A percentile compares a stretch with the other conserved stretches of the same genome.
Conservation (phyloP, 2,329 filamentous ascomycete genomes). For the Chrysosporium keratinophilum region DNA sequence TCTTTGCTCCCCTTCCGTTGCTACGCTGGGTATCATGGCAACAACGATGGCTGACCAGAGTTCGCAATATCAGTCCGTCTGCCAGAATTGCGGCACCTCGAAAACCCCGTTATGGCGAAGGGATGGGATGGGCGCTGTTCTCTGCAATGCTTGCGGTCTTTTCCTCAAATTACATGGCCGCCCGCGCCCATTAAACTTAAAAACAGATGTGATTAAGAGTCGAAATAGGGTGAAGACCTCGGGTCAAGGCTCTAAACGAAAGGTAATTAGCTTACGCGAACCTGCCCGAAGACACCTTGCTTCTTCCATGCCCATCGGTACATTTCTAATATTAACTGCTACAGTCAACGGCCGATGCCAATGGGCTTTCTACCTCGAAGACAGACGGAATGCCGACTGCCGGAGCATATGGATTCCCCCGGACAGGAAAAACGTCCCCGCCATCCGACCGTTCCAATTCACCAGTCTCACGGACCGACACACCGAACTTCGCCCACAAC, state of each 20-base stretch:
- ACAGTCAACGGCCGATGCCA: conserved; percentile 41
- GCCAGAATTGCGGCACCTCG: conserved; percentile 90
- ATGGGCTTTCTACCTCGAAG: conserved; percentile 50
- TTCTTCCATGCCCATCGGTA: conserved; percentile 6
- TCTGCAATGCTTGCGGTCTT: conserved; percentile 96
- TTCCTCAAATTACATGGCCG: conserved; percentile 95
- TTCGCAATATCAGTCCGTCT: conserved; percentile 72
- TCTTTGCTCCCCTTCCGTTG: conserved; percentile 4
- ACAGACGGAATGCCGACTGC: conserved; percentile 47
- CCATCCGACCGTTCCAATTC: conserved; percentile 66
- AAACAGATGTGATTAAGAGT: conserved; percentile 99
- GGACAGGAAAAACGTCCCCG: conserved; percentile 60
- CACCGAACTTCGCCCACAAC: conserved; percentile 60
- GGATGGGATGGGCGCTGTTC: conserved; percentile 87
- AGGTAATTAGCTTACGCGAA: conserved; percentile 47
- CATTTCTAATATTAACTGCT: conserved; percentile 10
- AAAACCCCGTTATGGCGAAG: conserved; percentile 95
- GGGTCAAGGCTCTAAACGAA: conserved; percentile 67
- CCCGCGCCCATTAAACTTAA: conserved; percentile 85
- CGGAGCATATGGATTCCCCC: conserved; percentile 48
- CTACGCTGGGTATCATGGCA: conserved; percentile 30
- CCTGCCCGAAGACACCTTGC: conserved; percentile 21
- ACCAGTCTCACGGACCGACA: conserved; percentile 67
- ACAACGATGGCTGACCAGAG: conserved; percentile 40
- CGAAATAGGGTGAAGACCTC: conserved; percentile 93